Conservation (phyloP, 2,329 filamentous ascomycete species). For the Pseudocercospora fijiensis region DNA sequence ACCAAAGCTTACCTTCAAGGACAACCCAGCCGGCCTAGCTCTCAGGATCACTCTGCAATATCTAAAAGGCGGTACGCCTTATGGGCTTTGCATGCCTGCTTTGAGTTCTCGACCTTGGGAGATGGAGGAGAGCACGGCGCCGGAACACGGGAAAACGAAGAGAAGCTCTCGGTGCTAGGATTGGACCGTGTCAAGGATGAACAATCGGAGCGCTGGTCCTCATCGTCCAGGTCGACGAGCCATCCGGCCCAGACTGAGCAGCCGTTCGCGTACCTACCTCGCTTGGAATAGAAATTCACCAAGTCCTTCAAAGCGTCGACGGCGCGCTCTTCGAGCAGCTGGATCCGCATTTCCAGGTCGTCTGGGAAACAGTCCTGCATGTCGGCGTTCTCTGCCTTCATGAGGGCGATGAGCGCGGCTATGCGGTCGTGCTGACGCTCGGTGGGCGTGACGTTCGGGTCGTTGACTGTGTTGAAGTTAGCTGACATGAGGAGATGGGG, state of each 20-base stretch:
- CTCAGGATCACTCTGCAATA: not conserved
- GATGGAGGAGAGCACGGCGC: not conserved
- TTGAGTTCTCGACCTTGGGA: not conserved
- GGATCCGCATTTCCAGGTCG: not conserved
- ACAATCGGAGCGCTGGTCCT: not conserved
- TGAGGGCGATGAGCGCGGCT: not conserved
- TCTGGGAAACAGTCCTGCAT: not conserved
- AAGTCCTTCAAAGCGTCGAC: not conserved
- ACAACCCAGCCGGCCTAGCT: not conserved
- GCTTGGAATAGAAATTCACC: not conserved
- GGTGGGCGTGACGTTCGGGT: not conserved
- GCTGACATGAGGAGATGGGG: not conserved
- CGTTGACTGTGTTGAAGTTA: not conserved
- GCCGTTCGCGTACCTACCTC: not conserved
- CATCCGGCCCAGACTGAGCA: not conserved
- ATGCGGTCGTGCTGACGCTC: not conserved
- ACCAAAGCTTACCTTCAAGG: not conserved
- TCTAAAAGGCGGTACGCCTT: not conserved
- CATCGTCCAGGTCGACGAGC: not conserved
- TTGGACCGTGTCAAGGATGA: not conserved
- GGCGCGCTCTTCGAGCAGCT: not conserved
- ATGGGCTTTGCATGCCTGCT: not conserved
- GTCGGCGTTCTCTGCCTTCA: not conserved
- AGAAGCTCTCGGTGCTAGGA: not conserved
- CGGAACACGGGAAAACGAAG: not conserved